These are phyloP conservation scores for Phytophthora podocarpi DNA, from an alignment of 352 stramenopile species.

Conservation along the genomic window DNA sequence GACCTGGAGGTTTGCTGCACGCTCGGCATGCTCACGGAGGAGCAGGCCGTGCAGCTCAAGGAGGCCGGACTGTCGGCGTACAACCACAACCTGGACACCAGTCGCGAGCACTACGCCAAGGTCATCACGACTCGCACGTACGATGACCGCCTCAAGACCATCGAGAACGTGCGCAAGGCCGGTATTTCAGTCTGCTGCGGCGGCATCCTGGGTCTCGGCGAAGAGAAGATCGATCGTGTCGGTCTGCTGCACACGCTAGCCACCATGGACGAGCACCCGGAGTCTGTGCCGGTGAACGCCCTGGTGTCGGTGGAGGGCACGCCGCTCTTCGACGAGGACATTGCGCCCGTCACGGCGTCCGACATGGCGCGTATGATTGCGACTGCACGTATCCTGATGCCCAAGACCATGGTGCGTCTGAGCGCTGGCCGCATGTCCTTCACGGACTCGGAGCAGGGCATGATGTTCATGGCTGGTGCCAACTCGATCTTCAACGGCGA, in stretches of 20 bases:
- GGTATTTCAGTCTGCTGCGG: conserved; percentile 98
- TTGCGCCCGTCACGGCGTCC: conserved; percentile 91
- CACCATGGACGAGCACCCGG: conserved; percentile 95
- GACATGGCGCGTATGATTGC: conserved; percentile 99
- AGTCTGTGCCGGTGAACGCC: conserved; percentile 97
- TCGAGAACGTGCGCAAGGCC: conserved; percentile 96
- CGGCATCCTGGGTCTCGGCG: conserved; percentile 96
- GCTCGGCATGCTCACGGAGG: conserved; percentile 96
- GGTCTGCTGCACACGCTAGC: conserved; percentile 95
- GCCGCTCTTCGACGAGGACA: conserved; percentile 92
- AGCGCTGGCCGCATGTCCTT: conserved; percentile 97
- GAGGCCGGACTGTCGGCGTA: conserved; percentile 97
- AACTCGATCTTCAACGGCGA: conserved; percentile 99
- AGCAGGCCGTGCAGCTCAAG: conserved; percentile 97
- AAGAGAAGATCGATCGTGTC: conserved; percentile 95
- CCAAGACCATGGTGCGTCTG: conserved; percentile 97
- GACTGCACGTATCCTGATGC: conserved; percentile 97
- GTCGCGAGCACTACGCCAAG: conserved; percentile 97
- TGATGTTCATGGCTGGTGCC: conserved; percentile 97
- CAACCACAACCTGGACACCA: conserved; percentile 99
- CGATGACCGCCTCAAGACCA: conserved; percentile 96
- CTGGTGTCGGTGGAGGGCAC: conserved; percentile 96
- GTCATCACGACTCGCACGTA: conserved; percentile 96
- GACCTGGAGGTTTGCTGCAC: conserved; percentile 97
- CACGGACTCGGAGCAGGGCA: conserved; percentile 94